Evolutionary conservation across 2,329 filamentous ascomycete species (phyloP), one percentile per base, ranked within the genome.

Genomic region (Zymoseptoria pseudotritici): DNA sequence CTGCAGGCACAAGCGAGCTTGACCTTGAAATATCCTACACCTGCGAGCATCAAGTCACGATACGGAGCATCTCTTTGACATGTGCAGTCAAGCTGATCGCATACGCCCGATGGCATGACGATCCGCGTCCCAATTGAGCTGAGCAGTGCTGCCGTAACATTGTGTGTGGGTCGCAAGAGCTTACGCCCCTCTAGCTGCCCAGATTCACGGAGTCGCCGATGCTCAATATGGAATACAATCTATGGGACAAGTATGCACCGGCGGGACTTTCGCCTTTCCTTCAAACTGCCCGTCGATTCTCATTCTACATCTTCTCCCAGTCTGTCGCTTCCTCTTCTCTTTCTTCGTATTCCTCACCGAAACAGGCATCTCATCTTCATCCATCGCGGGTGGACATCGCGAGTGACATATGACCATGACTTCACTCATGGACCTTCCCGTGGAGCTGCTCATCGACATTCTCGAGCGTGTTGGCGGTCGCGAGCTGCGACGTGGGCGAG

Each of bases 401-500:
- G 19, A 52, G 9, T 21, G 50, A 52, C 5, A 6, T 6, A n/a
- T 26, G n/a, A 17, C 22, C 17, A 65, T 66, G 63, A n/a, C 63
- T 46, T 53, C 56, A 21, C 57, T 63, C 17, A 54, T 63, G 29
- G 57, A 55, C 50, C 58, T 67, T 20, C 64, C 65, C 2, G 51
- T 49, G 17, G 65, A 67, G 60, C 57, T 66, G n/a, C 53, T 63
- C 17, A 55, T 42, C 11, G 56, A 60, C 13, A 63, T 67, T 21
- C 55, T 64, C 19, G 61, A 66, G 51, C 53, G 62, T 13, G 57
- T 65, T n/a, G 64, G 62, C 21, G 65, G 65, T 26, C 57, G 61
- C 52, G 62, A 66, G 54, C 65, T 67, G 22, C 58, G 65, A 59
- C 63, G 61, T 11, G 59, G 58, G 49, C 50, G 52, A n/a, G 36